phyloP scores from a whole-genome alignment of 2,329 filamentous ascomycete species.

The Arthrobotrys iridis region DNA sequence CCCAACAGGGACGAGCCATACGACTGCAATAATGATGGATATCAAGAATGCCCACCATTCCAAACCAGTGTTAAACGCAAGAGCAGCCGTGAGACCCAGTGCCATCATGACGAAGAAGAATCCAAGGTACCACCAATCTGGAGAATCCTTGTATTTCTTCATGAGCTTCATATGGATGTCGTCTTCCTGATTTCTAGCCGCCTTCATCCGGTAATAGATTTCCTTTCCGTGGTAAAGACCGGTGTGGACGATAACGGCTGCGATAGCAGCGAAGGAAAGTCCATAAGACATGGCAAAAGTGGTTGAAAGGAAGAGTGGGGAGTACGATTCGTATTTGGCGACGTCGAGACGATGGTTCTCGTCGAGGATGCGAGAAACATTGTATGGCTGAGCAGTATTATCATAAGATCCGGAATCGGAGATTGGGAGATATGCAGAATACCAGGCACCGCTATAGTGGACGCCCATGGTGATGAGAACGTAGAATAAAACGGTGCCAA shows the following conservation, averaged over 20 bases:
- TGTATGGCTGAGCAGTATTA: conserved; percentile 73
- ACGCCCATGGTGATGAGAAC: conserved; percentile 70
- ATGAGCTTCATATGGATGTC: conserved; percentile 61
- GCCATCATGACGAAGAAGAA: conserved; percentile 67
- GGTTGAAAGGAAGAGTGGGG: conserved; percentile 72
- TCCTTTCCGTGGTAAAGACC: conserved; percentile 68
- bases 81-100: conserved; percentile 58
- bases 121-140: conserved; percentile 63
- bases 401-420: conserved; percentile 77
- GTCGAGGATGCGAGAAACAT: conserved; percentile 72
- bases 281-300: conserved; percentile 70
- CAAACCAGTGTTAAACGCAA: conserved; percentile 62
- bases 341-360: conserved; percentile 71
- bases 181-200: conserved; percentile 58
- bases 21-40: conserved; percentile 68
- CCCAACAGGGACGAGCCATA: conserved; percentile 71
- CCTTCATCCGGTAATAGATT: conserved; percentile 64
- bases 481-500: conserved; percentile 74
- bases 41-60: conserved; percentile 66
- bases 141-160: conserved; percentile 59
- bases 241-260: conserved; percentile 70
- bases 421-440: conserved; percentile 73
- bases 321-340: conserved; percentile 73
- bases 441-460: conserved; percentile 75
- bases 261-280: conserved; percentile 74